These are phyloP conservation scores for Mycena albidolilacea DNA, from an alignment of 768 basidiomycete genomes.

Conservation along the genomic window DNA sequence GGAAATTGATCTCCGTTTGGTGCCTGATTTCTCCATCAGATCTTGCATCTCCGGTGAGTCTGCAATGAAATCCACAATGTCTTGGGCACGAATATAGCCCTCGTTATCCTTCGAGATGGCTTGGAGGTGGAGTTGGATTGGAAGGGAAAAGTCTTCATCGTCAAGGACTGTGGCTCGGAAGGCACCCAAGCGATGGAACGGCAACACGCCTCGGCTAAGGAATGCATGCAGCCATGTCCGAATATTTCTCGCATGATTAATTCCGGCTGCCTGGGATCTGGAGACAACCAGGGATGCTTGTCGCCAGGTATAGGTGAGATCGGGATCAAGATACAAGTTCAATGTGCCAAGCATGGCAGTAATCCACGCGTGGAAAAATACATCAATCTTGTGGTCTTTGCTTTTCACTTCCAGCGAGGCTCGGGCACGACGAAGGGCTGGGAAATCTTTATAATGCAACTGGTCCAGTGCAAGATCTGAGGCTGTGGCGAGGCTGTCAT, in stretches of 20 bases:
- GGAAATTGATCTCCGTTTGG: too few species aligned
- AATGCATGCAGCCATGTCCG: background rate
- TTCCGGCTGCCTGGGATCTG: background rate
- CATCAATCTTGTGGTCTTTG: background rate
- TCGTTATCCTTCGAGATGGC: conserved; percentile 41
- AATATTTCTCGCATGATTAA: background rate
- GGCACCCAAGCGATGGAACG: conserved; percentile 42
- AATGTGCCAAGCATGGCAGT: conserved; percentile 1
- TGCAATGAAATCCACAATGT: too few species aligned
- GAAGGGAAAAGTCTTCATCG: conserved; percentile 50
- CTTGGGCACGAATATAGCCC: conserved; percentile 45
- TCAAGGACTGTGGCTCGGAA: conserved; percentile 45
- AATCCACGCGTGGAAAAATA: background rate
- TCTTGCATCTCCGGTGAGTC: too few species aligned
- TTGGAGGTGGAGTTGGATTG: conserved; percentile 48
- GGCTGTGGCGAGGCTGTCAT: background rate
- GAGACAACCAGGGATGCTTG: background rate
- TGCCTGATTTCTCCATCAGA: too few species aligned
- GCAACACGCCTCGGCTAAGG: background rate
- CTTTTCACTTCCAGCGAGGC: too few species aligned
- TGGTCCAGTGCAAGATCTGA: background rate
- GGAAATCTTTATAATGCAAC: background rate
- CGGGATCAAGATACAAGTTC: background rate
- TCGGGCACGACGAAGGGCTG: background rate
- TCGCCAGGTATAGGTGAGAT: background rate